phyloP scores from a whole-genome alignment of 2,329 filamentous ascomycete species.

The Fusarium sp. region DNA sequence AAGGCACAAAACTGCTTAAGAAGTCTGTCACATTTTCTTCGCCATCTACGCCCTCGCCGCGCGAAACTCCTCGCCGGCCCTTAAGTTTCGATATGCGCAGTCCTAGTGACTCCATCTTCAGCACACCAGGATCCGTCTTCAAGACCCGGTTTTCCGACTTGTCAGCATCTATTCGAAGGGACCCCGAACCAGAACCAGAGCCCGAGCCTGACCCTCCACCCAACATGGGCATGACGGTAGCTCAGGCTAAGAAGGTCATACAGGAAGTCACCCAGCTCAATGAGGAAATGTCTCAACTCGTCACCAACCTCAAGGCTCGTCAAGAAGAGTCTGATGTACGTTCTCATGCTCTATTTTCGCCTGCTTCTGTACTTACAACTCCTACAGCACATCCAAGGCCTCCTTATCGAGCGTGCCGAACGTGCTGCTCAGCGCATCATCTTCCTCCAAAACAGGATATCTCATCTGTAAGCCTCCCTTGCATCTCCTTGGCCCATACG shows the following conservation, averaged over 20 bases:
- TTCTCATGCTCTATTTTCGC: slow-evolving; percentile 12
- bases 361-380: slow-evolving; percentile 48
- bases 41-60: slow-evolving; percentile 41
- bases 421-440: slow-evolving; percentile 71
- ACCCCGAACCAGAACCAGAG: slow-evolving; percentile 49
- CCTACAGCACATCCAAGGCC: slow-evolving; percentile 70
- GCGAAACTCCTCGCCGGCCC: slow-evolving; percentile 34
- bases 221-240: slow-evolving; percentile 53
- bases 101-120: slow-evolving; percentile 53
- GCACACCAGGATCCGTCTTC: slow-evolving; percentile 56
- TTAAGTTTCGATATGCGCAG: slow-evolving; percentile 49
- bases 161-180: slow-evolving; percentile 55
- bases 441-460: slow-evolving; percentile 71
- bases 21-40: slow-evolving; percentile 44
- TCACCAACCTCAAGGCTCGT: slow-evolving; percentile 67
- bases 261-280: slow-evolving; percentile 61
- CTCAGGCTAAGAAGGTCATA: slow-evolving; percentile 58
- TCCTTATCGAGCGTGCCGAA: slow-evolving; percentile 72
- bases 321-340: slow-evolving; percentile 73
- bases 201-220: slow-evolving; percentile 49
- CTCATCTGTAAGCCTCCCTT: slow-evolving; percentile 65
- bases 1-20: slow-evolving; percentile 44
- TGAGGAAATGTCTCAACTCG: slow-evolving; percentile 64
- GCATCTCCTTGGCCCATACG: too few species aligned
- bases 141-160: slow-evolving; percentile 60